These are phyloP conservation scores for Syncephalastrum sp. DNA, from an alignment of 371 early-diverging fungal species.

Conservation along the genomic window DNA sequence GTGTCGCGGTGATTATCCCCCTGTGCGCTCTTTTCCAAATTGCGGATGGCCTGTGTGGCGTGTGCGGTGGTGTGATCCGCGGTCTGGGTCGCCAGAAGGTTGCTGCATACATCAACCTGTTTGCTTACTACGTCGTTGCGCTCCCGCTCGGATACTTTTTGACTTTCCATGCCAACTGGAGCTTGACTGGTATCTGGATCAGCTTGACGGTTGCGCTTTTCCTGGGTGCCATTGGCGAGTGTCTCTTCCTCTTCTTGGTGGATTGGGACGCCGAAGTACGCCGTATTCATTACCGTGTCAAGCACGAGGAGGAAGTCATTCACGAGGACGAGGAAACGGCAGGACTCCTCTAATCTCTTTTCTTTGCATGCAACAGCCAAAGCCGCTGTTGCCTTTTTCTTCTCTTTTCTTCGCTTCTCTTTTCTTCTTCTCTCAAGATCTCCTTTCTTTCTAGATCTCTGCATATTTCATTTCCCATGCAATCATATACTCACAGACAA, in stretches of 20 bases:
- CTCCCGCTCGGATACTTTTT: slow-evolving; percentile 66
- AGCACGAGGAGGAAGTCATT: slow-evolving; percentile 18
- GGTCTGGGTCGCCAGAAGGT: slow-evolving; percentile 71
- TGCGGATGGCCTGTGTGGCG: slow-evolving; percentile 65
- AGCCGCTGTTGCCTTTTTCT: too few relatives aligned
- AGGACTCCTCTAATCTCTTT: too few relatives aligned
- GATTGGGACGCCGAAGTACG: slow-evolving; percentile 53
- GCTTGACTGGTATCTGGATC: slow-evolving; percentile 69
- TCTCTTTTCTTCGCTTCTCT: too few relatives aligned
- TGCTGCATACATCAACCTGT: slow-evolving; percentile 68
- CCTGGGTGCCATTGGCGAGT: slow-evolving; percentile 45
- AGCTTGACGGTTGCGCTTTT: slow-evolving; percentile 59
- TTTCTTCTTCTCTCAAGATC: too few relatives aligned
- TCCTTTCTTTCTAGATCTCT: too few relatives aligned
- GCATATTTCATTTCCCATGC: too few relatives aligned
- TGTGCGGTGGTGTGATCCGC: slow-evolving; percentile 72
- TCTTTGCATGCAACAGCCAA: too few relatives aligned
- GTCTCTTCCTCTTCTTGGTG: slow-evolving; percentile 33
- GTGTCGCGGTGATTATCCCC: slow-evolving; percentile 74
- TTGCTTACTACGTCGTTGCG: slow-evolving; percentile 70
- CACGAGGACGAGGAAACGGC: slow-evolving; percentile 7
- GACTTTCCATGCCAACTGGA: slow-evolving; percentile 57
- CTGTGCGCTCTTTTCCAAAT: slow-evolving; percentile 82
- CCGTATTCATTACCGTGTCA: slow-evolving; percentile 36
- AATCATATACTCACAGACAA: too few relatives aligned